Evolutionary conservation across 2,329 filamentous ascomycete genomes (phyloP).

Genomic region (Calonectria hawksworthii): DNA sequence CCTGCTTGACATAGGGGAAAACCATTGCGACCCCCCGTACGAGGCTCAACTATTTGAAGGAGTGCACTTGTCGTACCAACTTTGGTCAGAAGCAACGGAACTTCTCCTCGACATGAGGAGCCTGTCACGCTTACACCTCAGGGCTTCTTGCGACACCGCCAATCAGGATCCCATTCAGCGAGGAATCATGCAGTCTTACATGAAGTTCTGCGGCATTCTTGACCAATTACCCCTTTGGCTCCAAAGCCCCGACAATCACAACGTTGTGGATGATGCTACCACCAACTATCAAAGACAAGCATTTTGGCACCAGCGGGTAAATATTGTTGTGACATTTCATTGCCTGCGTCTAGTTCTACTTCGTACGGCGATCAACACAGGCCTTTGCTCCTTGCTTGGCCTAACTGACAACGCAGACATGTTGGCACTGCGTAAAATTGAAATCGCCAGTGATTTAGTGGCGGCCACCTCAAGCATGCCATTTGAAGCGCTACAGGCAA

Average conservation of each 20-base stretch:
- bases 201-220: slow-evolving; percentile 25
- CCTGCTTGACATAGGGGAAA: neutral
- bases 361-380: slow-evolving; percentile 4
- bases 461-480: slow-evolving; percentile 3
- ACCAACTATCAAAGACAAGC: slow-evolving; percentile 7
- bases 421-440: slow-evolving; percentile 29
- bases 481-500: slow-evolving; percentile 28
- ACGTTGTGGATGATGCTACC: neutral
- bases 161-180: slow-evolving; percentile 4
- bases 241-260: slow-evolving; percentile 13
- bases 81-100: slow-evolving; percentile 23
- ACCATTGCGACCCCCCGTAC: slow-evolving; percentile 4
- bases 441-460: slow-evolving; percentile 23
- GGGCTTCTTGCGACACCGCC: neutral
- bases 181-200: slow-evolving; percentile 26
- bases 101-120: slow-evolving; percentile 23
- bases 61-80: slow-evolving; percentile 10
- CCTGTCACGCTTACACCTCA: neutral
- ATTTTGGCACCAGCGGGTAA: slow-evolving; percentile 28
- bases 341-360: slow-evolving; percentile 24
- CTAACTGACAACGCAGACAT: slow-evolving; percentile 21
- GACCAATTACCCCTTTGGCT: slow-evolving; percentile 26
- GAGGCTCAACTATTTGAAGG: slow-evolving; percentile 21
- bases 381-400: slow-evolving; percentile 20
- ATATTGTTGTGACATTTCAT: slow-evolving; percentile 29